Conservation (phyloP, 2,329 filamentous ascomycete species). For the Metarhizium robertsii region DNA sequence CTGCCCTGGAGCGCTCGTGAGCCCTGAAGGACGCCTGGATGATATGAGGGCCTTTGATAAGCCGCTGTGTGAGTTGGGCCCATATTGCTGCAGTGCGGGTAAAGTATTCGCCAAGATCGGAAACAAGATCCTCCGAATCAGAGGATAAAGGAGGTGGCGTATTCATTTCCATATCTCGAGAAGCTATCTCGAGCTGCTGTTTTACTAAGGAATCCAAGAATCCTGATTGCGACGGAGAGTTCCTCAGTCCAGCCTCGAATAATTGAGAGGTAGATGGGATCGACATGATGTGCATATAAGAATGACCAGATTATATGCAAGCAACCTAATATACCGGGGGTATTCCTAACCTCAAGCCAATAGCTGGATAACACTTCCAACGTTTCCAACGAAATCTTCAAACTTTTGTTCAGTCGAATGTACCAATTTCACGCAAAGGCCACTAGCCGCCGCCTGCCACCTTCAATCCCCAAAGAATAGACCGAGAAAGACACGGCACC, state of each 20-base stretch:
- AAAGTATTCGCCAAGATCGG: conserved; percentile 27
- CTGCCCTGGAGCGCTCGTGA: conserved; percentile 16
- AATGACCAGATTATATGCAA: not conserved
- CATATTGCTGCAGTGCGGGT: conserved; percentile 23
- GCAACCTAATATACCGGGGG: too few species aligned
- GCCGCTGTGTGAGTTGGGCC: conserved; percentile 22
- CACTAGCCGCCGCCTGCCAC: conserved; percentile 1
- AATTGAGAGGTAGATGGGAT: conserved; percentile 17
- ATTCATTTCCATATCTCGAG: conserved; percentile 14
- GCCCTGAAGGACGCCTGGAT: conserved; percentile 16
- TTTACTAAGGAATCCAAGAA: conserved; percentile 19
- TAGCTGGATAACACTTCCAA: not conserved
- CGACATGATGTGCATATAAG: conserved; percentile 10
- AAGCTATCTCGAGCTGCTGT: conserved; percentile 17
- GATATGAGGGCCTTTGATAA: conserved; percentile 24
- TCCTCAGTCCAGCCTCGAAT: conserved; percentile 19
- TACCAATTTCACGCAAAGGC: not conserved
- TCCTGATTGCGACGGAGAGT: conserved; percentile 1
- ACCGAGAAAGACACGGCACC: not conserved
- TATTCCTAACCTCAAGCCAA: not conserved
- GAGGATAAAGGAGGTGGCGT: conserved; percentile 8
- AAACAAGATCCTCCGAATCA: conserved; percentile 19
- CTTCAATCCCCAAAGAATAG: not conserved
- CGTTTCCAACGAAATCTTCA: not conserved
- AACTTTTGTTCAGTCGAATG: not conserved